phyloP scores from a whole-genome alignment of 2,329 filamentous ascomycete species.

The Beauveria sp. region DNA sequence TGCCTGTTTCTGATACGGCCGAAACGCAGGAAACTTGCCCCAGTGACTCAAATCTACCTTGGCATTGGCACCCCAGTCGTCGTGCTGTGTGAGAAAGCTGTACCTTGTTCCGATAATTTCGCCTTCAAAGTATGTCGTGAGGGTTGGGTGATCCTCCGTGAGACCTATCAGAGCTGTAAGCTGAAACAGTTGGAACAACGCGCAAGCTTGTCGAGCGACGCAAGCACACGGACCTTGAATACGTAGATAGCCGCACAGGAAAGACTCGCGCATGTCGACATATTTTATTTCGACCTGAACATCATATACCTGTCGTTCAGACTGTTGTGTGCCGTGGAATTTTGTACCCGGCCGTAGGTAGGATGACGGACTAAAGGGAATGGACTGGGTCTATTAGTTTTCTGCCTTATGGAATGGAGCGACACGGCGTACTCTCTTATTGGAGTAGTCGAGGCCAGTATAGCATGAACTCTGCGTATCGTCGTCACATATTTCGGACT shows the following conservation, averaged over 20 bases:
- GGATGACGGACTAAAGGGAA: conserved; percentile 75
- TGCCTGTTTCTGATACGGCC: conserved; percentile 57
- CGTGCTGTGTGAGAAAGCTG: conserved; percentile 83
- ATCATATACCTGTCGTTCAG: conserved; percentile 86
- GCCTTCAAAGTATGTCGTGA: conserved; percentile 96
- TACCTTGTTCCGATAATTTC: conserved; percentile 96
- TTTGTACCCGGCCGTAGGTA: conserved; percentile 80
- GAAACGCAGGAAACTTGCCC: conserved; percentile 82
- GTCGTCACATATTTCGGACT: background rate
- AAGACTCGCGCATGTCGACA: conserved; percentile 89
- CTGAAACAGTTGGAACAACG: conserved; percentile 3
- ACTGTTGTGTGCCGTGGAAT: conserved; percentile 87
- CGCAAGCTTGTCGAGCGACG: conserved; percentile 16
- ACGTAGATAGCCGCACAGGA: conserved; percentile 86
- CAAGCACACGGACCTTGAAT: conserved; percentile 65
- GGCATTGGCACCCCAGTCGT: conserved; percentile 84
- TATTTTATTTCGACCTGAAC: conserved; percentile 97
- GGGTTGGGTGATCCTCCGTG: conserved; percentile 91
- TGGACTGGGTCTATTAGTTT: conserved; percentile 42
- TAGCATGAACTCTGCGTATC: conserved; percentile 2
- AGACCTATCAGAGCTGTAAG: conserved; percentile 50
- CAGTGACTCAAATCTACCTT: conserved; percentile 92
- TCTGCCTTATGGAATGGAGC: background rate
- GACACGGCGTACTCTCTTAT: conserved; percentile 40
- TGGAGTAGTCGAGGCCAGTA: conserved; percentile 18